phyloP scores from a whole-genome alignment of 495 filamentous ascomycete genomes.

The Lophiostoma macrostomum region DNA sequence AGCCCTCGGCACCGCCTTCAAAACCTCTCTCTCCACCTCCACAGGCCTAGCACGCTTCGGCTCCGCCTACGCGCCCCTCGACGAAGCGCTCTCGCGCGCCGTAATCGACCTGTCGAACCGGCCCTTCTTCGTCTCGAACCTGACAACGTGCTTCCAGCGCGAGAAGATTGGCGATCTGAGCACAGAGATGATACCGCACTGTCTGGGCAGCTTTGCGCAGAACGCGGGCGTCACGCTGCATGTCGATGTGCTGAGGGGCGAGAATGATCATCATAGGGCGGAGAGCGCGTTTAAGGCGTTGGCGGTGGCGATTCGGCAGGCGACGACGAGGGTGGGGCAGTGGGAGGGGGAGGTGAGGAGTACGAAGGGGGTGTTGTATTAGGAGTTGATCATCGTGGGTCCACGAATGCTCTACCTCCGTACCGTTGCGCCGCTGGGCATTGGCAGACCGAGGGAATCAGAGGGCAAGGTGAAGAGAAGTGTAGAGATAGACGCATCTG shows the following conservation, averaged over 20 bases:
- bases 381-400: too few species aligned
- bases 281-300: slow-evolving; percentile 98
- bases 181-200: slow-evolving; percentile 96
- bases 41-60: slow-evolving; percentile 87
- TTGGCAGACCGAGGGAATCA: too few species aligned
- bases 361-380: slow-evolving; percentile 80
- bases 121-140: slow-evolving; percentile 75
- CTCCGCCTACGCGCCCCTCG: slow-evolving; percentile 82
- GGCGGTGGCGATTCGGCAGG: slow-evolving; percentile 75
- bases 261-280: slow-evolving; percentile 94
- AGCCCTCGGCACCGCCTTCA: slow-evolving; percentile 82
- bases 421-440: too few species aligned
- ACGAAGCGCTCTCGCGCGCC: slow-evolving; percentile 90
- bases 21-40: slow-evolving; percentile 67
- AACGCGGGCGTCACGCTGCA: slow-evolving; percentile 88
- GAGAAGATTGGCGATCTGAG: slow-evolving; percentile 93
- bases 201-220: slow-evolving; percentile 88
- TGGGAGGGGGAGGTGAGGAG: slow-evolving; percentile 88
- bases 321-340: slow-evolving; percentile 68
- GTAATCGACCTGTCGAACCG: slow-evolving; percentile 93
- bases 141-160: slow-evolving; percentile 71
- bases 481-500: too few species aligned
- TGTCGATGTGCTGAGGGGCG: slow-evolving; percentile 80
- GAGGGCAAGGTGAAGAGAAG: too few species aligned
- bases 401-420: too few species aligned